Evolutionary conservation across 208 protist species (phyloP).

Genomic region (Trypanosoma scelopori): DNA sequence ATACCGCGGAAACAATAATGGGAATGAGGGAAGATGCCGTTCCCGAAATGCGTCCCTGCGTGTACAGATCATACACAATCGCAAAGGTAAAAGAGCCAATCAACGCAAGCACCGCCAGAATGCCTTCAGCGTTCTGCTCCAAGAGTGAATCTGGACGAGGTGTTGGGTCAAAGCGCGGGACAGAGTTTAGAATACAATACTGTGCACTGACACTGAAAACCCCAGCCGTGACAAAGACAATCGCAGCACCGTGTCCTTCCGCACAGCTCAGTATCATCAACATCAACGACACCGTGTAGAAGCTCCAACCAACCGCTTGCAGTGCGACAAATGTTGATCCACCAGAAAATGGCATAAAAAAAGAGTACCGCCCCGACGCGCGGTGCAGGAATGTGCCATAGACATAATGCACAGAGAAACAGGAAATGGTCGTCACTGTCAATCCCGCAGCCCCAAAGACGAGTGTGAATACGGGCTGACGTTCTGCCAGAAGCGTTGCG

Average conservation of each 20-base stretch:
- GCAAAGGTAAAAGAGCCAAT: constrained; percentile 60
- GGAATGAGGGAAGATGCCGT: constrained; percentile 43
- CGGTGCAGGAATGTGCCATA: constrained; percentile 61
- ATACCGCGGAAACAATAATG: constrained; percentile 51
- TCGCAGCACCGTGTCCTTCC: constrained; percentile 38
- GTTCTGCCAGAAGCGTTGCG: constrained; percentile 41
- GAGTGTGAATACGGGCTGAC: constrained; percentile 53
- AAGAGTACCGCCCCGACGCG: constrained; percentile 38
- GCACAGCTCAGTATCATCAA: constrained; percentile 45
- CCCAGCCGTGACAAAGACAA: constrained; percentile 37
- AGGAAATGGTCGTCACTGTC: constrained; percentile 50
- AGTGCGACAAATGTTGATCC: constrained; percentile 51
- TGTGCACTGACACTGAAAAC: constrained; percentile 53
- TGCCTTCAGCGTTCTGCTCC: constrained; percentile 65
- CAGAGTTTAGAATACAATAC: constrained; percentile 40
- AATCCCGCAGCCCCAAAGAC: constrained; percentile 56
- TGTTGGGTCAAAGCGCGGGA: constrained; percentile 48
- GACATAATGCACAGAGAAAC: constrained; percentile 53
- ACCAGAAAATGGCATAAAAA: constrained; percentile 79
- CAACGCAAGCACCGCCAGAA: constrained; percentile 56
- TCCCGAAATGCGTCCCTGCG: constrained; percentile 15
- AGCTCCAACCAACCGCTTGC: constrained; percentile 60
- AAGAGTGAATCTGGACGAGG: constrained; percentile 34
- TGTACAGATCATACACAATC: constrained; percentile 40
- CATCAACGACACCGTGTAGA: constrained; percentile 39